Conservation (phyloP, 2,329 filamentous ascomycete genomes). For the Trichoderma koningiopsis region DNA sequence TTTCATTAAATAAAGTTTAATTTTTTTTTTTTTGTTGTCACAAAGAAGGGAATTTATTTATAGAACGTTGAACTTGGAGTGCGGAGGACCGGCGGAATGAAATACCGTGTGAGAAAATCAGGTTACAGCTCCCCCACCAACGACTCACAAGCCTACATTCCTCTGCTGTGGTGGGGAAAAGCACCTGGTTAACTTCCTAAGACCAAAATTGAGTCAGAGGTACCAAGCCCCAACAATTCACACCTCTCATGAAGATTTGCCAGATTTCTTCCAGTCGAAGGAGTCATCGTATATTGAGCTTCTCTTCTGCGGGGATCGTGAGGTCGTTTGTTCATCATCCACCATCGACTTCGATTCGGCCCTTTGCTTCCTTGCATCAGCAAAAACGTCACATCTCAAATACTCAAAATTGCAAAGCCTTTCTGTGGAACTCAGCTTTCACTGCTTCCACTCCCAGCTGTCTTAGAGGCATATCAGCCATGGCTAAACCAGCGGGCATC, state of each 20-base stretch:
- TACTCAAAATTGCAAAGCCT: slow-evolving; percentile 8
- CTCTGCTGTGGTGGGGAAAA: slow-evolving; percentile 17
- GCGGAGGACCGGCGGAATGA: slow-evolving; percentile 20
- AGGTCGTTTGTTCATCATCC: background rate
- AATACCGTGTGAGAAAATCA: slow-evolving; percentile 13
- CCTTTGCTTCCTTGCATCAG: slow-evolving; percentile 4
- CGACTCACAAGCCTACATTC: slow-evolving; percentile 14
- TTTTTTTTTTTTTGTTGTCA: too few relatives aligned
- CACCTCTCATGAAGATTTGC: slow-evolving; percentile 20
- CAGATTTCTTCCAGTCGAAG: slow-evolving; percentile 19
- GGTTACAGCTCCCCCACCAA: slow-evolving; percentile 7
- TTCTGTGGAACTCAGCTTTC: background rate
- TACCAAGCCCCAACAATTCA: slow-evolving; percentile 16
- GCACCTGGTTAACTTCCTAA: slow-evolving; percentile 10
- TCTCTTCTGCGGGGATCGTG: background rate
- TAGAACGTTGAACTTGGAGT: background rate
- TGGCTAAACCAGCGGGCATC: slow-evolving; percentile 24
- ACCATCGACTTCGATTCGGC: background rate
- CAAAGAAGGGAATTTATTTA: background rate
- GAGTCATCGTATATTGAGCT: background rate
- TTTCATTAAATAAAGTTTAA: background rate
- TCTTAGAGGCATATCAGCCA: slow-evolving; percentile 2
- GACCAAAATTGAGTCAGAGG: slow-evolving; percentile 25
- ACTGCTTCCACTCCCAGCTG: background rate
- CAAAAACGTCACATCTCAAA: background rate